Evolutionary conservation across 768 basidiomycete genomes (phyloP).

Genomic region (Mycena olivaceomarginata): DNA sequence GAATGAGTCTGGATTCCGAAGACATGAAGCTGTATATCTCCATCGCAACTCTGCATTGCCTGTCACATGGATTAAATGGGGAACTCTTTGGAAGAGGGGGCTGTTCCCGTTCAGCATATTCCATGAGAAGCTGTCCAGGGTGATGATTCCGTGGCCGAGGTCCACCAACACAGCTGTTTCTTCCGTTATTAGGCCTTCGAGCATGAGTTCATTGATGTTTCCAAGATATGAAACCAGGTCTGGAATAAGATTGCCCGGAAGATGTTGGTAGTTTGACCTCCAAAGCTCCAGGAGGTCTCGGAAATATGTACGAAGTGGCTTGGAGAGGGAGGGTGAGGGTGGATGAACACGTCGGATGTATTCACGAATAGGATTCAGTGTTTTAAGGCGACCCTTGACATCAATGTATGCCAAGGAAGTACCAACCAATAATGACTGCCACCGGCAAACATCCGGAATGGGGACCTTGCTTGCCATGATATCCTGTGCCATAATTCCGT

Average conservation of each 20-base stretch:
- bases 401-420: conserved; percentile 15
- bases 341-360: background rate
- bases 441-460: background rate
- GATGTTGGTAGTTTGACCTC: background rate
- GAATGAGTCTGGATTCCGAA: background rate
- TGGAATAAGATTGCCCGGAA: background rate
- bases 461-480: conserved; percentile 10
- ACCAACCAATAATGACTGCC: background rate
- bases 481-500: conserved; percentile 18
- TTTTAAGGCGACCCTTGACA: background rate
- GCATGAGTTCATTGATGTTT: conserved; percentile 3
- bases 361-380: no score
- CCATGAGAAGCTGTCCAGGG: background rate
- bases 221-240: background rate
- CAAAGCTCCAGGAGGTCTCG: conserved; percentile 2
- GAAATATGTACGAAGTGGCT: background rate
- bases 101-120: background rate
- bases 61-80: background rate
- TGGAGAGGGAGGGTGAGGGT: background rate
- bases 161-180: background rate
- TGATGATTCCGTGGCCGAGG: background rate
- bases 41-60: background rate
- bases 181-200: background rate
- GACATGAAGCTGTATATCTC: background rate
- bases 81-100: background rate